Base-by-base conservation (phyloP, 345 rosid species). In the Eutrema japonicum region DNA sequence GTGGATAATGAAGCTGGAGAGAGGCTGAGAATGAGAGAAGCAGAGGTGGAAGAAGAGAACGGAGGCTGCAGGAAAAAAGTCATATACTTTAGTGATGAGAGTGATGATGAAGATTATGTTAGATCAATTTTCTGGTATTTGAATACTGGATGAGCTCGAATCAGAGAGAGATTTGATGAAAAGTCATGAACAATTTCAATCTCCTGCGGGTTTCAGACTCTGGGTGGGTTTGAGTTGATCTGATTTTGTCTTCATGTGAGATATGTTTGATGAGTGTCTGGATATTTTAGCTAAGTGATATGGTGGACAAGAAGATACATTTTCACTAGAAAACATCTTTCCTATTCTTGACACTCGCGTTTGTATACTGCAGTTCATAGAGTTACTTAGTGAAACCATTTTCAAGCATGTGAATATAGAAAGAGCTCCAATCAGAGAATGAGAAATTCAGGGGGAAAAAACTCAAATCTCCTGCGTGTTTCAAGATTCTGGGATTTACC, bases 61-160 rank as follows among this genome's bases (percentile, higher is more conserved):
- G n/a, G n/a, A n/a, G n/a, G n/a, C n/a, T n/a, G n/a, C n/a, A n/a
- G n/a, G n/a, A n/a, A n/a, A n/a, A n/a, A n/a, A n/a, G n/a, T n/a
- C n/a, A n/a, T n/a, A n/a, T n/a, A n/a, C n/a, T n/a, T n/a, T n/a
- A n/a, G n/a, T n/a, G n/a, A n/a, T n/a, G n/a, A n/a, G n/a, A n/a
- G n/a, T n/a, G n/a, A n/a, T n/a, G n/a, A n/a, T n/a, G 79, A 69
- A 29, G 75, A 76, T 60, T 67, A 56, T 92, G 81, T 51, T 89
- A 77, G 77, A 68, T 49, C 57, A 58, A 42, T 54, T 10, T 43
- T 10, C 35, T 8, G 30, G 30, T 57, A 6, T 48, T 37, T 58
- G 60, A 38, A 30, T 64, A 66, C 14, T 51, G 18, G 37, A 30
- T 12, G 18, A 35, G 29, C 13, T 64, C 36, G n/a, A 43, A 42